Conservation (phyloP, 1,284 basidiomycete genomes). For the Irpex rosettiformis region DNA sequence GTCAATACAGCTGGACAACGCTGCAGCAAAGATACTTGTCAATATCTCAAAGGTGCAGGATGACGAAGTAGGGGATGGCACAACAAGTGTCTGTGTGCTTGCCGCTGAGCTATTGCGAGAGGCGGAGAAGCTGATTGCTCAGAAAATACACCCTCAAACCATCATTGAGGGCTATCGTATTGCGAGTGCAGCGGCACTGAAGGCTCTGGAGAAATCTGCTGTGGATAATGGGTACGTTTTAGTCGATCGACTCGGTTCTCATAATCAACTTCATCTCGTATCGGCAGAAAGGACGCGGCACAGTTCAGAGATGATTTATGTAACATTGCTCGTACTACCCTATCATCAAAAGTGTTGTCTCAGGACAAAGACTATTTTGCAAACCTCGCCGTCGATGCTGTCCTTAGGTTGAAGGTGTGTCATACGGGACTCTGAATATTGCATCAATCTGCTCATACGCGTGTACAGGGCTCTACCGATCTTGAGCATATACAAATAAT, state of each 20-base stretch:
- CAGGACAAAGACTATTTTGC: slow-evolving; percentile 99
- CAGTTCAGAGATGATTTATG: slow-evolving; percentile 88
- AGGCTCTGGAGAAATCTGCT: slow-evolving; percentile 80
- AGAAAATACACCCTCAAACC: slow-evolving; percentile 98
- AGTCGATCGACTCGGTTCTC: neutral
- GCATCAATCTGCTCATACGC: neutral
- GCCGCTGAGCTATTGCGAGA: slow-evolving; percentile 92
- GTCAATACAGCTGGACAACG: slow-evolving; percentile 96
- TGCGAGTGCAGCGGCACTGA: slow-evolving; percentile 83
- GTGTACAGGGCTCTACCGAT: slow-evolving; percentile 82
- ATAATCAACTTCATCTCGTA: neutral
- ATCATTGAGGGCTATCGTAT: slow-evolving; percentile 98
- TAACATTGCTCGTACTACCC: slow-evolving; percentile 95
- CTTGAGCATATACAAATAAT: slow-evolving; percentile 99
- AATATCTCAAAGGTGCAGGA: slow-evolving; percentile 99
- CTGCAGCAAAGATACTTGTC: slow-evolving; percentile 98
- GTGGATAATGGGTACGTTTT: slow-evolving; percentile 77
- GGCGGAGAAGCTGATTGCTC: slow-evolving; percentile 92
- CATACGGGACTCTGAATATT: neutral
- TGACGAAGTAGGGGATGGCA: slow-evolving; percentile 98
- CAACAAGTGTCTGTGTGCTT: slow-evolving; percentile 91
- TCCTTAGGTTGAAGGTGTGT: slow-evolving; percentile 83
- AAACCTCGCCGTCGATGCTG: slow-evolving; percentile 97
- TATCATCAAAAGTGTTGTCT: slow-evolving; percentile 94
- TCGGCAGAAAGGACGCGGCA: slow-evolving; percentile 60